Evolutionary conservation across 2,329 filamentous ascomycete genomes (phyloP).

Genomic region (Ceratocystis harringtonii): DNA sequence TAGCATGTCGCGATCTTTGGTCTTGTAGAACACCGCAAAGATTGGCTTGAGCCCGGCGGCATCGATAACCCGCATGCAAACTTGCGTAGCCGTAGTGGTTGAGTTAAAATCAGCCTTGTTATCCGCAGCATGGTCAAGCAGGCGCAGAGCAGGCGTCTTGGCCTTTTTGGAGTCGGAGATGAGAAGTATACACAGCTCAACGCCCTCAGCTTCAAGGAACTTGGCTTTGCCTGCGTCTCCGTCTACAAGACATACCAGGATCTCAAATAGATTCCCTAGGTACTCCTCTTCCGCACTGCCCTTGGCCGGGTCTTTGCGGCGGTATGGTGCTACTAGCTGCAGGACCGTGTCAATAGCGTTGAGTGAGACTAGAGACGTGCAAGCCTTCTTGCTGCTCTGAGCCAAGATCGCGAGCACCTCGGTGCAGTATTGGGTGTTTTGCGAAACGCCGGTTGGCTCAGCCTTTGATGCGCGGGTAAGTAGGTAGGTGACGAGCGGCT

Average conservation of each 20-base stretch:
- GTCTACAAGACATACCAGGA: conserved; percentile 65
- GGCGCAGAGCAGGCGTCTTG: conserved; percentile 59
- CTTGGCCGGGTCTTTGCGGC: conserved; percentile 70
- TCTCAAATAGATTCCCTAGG: conserved; percentile 85
- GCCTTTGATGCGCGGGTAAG: conserved; percentile 51
- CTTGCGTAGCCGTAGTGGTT: conserved; percentile 38
- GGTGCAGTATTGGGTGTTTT: conserved; percentile 92
- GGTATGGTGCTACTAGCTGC: conserved; percentile 70
- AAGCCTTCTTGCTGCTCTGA: conserved; percentile 55
- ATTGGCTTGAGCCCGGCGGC: conserved; percentile 70
- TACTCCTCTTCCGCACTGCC: conserved; percentile 87
- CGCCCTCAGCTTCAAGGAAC: conserved; percentile 78
- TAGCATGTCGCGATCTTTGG: conserved; percentile 49
- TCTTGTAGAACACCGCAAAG: conserved; percentile 82
- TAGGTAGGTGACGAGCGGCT: conserved; percentile 60
- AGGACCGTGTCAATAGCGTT: conserved; percentile 69
- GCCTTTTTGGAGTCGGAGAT: conserved; percentile 70
- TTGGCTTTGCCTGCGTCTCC: conserved; percentile 59
- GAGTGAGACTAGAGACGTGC: conserved; percentile 44
- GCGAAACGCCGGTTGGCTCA: conserved; percentile 39
- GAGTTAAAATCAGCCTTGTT: conserved; percentile 19
- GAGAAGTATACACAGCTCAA: conserved; percentile 86
- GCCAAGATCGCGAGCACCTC: conserved; percentile 82
- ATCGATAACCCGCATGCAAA: conserved; percentile 66
- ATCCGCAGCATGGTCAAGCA: conserved; percentile 66